Base-by-base conservation (phyloP, 1,139 yeast genomes). In the Protomyces pachydermus region DNA sequence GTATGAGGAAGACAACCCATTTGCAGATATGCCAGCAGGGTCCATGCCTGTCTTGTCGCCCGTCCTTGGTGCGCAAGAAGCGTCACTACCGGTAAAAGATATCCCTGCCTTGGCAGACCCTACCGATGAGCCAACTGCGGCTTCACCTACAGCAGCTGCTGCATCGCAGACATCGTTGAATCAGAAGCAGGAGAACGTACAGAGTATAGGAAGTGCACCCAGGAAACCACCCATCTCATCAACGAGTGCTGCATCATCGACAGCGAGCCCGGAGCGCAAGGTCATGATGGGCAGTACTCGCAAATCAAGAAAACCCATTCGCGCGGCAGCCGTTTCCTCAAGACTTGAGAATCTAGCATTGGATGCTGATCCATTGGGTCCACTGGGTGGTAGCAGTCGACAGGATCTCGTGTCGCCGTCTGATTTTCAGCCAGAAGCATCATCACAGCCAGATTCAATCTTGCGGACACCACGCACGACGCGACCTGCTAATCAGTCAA, bases 1-100 rank as follows among this genome's bases (percentile, higher is more conserved):
- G 8, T 58, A 58, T 42, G 62, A 58, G 53, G 62, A 51, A 32
- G 62, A 58, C 62, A 58, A 58, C 23, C 62, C 62, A 4, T 58
- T 58, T 18, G 62, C 62, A 14, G 62, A 58, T 42, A 58, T 58
- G 62, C 62, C 38, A 10, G 62, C 56, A n/a, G 46, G 54, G 5
- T 42, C 38, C 16, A 28, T 34, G 18, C 55, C 55, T 8, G 42
- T 20, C 28, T n/a, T n/a, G 34, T 52, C 55, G 16, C 38, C 38
- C 18, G 28, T 10, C 5, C 35, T 28, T 20, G 32, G 32, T 28
- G 35, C 16, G 25, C 52, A 55, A 23, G 60, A 42, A 8, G 20
- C 53, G 18, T 28, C 35, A 10, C 16, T 45, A 12, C 23, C 51
- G n/a, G 10, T n/a, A 23, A 28, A 42, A 0, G 48, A 20, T 20